Base-by-base conservation (phyloP, 345 rosid species). In the Bruguiera gymnorhiza region DNA sequence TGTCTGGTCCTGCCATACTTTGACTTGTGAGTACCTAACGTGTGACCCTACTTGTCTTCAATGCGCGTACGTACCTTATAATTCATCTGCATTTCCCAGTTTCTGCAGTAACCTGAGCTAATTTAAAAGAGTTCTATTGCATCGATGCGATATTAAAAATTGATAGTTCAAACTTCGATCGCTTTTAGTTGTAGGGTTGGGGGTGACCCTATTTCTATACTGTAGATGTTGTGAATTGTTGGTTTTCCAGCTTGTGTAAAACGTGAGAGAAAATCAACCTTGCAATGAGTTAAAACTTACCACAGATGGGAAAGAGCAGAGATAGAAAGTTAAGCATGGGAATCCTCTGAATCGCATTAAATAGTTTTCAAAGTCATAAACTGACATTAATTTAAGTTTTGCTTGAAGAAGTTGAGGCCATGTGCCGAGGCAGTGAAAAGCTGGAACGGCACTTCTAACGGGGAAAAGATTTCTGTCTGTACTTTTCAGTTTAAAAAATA, bases 341-440 rank as follows among this genome's bases (percentile, higher is more conserved):
- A 43, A 15, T 0, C 50, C 50, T 43, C 18, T 43, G 16, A 43
- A 3, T 43, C 16, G 50, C 50, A 43, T 43, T 43, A 63, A 48
- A 11, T 4, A 32, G 23, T 43, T 60, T 37, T 46, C 64, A 52
- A 31, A 23, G 62, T 59, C 55, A 9, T 5, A 60, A 73, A 73
- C 63, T 61, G 30, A 50, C 55, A 32, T 70, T 64, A 61, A 39
- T 69, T 73, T 67, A 60, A 11, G 9, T 55, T 55, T 36, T 36
- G 30, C 31, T 61, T 11, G 53, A 54, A 31, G 31, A 65, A 34
- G 90, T 80, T 66, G 85, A 75, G 83, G 73, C 85, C 90, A 86
- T 84, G 90, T 84, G 90, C 86, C 61, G 8, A 66, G 73, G 70
- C 70, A 68, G 83, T 70, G 72, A 77, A 77, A 79, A 75, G 75